Evolutionary conservation across 1,139 yeast species (phyloP), one percentile per base, ranked within the genome.

Genomic region (Yarrowia galli): DNA sequence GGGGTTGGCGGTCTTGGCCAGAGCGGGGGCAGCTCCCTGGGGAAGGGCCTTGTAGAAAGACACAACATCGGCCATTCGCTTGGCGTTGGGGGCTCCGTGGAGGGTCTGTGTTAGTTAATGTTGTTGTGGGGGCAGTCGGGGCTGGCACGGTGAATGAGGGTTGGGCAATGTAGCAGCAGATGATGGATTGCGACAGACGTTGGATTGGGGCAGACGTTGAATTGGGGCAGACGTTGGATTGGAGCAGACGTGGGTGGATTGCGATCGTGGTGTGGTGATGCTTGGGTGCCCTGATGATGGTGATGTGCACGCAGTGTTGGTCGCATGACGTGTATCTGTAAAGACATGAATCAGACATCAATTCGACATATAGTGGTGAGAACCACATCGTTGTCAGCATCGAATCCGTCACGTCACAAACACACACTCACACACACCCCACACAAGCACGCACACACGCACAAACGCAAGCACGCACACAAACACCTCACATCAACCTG

Each of bases 11-110:
- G 61, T 67, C 70, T 67, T 68, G 46, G 56, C 16, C 18, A 61
- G 38, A 72, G 87, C 83, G 72, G 93, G 88, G 71, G 97, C 96
- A 71, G 91, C 84, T 65, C 99, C 99, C 80, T 92, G 93, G 78
- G 99, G 99, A 77, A 95, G 87, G 75, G 92, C 89, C 84, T 93
- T 91, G 89, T 95, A 95, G 86, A 95, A 92, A 73, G 91, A 85
- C 75, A 95, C 98, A 76, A 95, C 97, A 79, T 91, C 91, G 75
- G 91, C 89, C 90, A 95, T 92, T 84, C 97, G 92, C 86, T 92
- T 92, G 75, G 98, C 98, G 77, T 93, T 90, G 76, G 98, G 97
- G 82, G 92, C 91, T 73, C 97, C 86, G 70, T 97, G 97, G 75
- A 95, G 84, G 89, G 92, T 92, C 91, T 89, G 79, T 25, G 54